Conservation (phyloP, 2,329 filamentous ascomycete species). For the Aspergillus glaucus region DNA sequence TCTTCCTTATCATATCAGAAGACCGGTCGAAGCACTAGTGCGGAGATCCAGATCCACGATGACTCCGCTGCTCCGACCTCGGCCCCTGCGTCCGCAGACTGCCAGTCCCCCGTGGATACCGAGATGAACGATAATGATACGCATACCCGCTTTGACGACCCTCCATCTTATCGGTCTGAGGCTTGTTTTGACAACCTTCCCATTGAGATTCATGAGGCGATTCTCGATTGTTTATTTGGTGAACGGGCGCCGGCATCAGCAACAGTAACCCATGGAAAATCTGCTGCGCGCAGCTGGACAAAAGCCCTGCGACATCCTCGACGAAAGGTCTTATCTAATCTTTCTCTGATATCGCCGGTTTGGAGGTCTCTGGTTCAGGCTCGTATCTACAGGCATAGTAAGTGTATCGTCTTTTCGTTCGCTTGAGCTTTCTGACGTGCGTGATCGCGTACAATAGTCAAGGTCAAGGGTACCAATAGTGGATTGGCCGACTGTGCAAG, state of each 20-base stretch:
- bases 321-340: conserved; percentile 59
- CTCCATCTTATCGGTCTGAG: conserved; percentile 9
- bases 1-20: conserved; percentile 18
- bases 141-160: conserved; percentile 9
- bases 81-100: conserved; percentile 14
- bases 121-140: conserved; percentile 24
- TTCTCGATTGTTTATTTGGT: conserved; percentile 66
- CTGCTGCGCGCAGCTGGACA: conserved; percentile 53
- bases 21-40: conserved; percentile 20
- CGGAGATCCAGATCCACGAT: conserved; percentile 19
- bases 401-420: conserved; percentile 10
- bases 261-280: conserved; percentile 49
- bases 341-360: conserved; percentile 53
- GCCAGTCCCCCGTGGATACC: conserved; percentile 16
- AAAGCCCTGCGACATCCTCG: conserved; percentile 62
- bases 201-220: conserved; percentile 64
- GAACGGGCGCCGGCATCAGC: conserved; percentile 58
- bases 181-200: conserved; percentile 46
- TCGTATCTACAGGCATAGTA: conserved; percentile 63
- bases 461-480: conserved; percentile 64
- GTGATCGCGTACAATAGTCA: conserved; percentile 42
- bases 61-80: conserved; percentile 13
- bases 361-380: conserved; percentile 66
- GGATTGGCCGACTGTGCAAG: conserved; percentile 53
- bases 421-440: neutral